Base-by-base conservation (phyloP, 2,329 filamentous ascomycete genomes). In the Sporothrix phasma region DNA sequence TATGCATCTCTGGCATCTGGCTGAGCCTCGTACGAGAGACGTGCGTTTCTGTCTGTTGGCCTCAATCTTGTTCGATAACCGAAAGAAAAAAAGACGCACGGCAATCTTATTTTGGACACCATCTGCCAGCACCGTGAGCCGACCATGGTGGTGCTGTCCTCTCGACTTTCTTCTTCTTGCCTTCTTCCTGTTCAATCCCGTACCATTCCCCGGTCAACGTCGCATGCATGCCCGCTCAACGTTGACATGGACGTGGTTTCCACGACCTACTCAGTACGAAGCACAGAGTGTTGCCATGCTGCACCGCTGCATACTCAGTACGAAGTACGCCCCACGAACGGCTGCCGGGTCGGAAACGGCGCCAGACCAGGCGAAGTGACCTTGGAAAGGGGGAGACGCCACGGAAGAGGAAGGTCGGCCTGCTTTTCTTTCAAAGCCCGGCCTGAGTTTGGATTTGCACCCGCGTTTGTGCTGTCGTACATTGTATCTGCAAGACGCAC, bases 341-440 rank as follows among this genome's bases (percentile, higher is more conserved):
- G 31, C 51, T 56, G 51, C 51, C 31, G 31, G 51, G 51, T 56
- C 31, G 51, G 31, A 56, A 56, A 39, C 19, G 31, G 51, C 19
- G 39, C 17, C 47, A 24, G 19, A 39, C 19, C 51, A 56, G 31
- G 31, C 51, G 31, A 56, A 56, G 19, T 39, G 31, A 56, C 54
- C 54, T 58, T 41, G 54, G 13, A 58, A 43, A 41, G 34, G 37
- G 54, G 54, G 22, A 43, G 22, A 43, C 24, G 54, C 39, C 54
- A 58, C 54, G 15, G 54, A 58, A 58, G 13, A 58, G 54, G 54
- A 58, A 58, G 54, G 54, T 58, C 54, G 24, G 34, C 19, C 22
- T 58, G 41, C 29, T 22, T 22, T 11, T 11, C 46, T 11, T 49
- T 49, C 46, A 26, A 17, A 46, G 15, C 1, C n/a, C n/a, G 43